Base-by-base conservation (phyloP, 2,329 filamentous ascomycete genomes). In the Zymoseptoria pseudotritici region DNA sequence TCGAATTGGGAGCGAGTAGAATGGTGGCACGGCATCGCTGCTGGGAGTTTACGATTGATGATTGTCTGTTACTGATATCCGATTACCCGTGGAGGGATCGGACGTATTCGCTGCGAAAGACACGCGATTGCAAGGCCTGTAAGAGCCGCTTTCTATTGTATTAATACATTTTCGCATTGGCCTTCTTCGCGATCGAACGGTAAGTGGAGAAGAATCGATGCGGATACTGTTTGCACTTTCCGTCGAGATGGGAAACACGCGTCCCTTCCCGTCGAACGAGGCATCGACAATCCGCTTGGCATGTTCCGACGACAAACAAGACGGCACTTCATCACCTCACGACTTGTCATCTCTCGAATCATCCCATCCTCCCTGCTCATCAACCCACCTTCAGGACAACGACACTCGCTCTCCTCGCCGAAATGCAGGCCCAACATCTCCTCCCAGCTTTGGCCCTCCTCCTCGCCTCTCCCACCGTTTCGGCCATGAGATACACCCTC, bases 401-500 rank as follows among this genome's bases (percentile, higher is more conserved):
- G 17, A 50, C 20, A 54, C 51, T 36, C 31, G 13, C 49, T 10
- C 50, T 4, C 51, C 51, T 51, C 20, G 50, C 46, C 54, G n/a
- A 22, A 10, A 24, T 31, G 21, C 31, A 17, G 36, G 1, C 11
- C 36, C 13, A 7, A 17, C 17, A 46, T 46, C 36, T 53, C 50
- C 17, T 58, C 50, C 1, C 50, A 46, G n/a, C 54, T n/a, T 51
- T 60, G 8, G 29, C 54, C n/a, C 29, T 58, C 8, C 51, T 58
- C 22, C 52, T 55, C 53, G 54, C 56, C 53, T 54, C 57, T 36
- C n/a, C 54, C 53, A n/a, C 36, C 20, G 53, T 29, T 29, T 29
- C 57, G 26, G 53, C 61, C 19, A 31, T 59, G 8, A 31, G 4
- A 5, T 66, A 63, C 42, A 36, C 56, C 21, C 56, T 66, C 21